Conservation (phyloP, 2,329 filamentous ascomycete species). For the Pestalotiopsis sp. region DNA sequence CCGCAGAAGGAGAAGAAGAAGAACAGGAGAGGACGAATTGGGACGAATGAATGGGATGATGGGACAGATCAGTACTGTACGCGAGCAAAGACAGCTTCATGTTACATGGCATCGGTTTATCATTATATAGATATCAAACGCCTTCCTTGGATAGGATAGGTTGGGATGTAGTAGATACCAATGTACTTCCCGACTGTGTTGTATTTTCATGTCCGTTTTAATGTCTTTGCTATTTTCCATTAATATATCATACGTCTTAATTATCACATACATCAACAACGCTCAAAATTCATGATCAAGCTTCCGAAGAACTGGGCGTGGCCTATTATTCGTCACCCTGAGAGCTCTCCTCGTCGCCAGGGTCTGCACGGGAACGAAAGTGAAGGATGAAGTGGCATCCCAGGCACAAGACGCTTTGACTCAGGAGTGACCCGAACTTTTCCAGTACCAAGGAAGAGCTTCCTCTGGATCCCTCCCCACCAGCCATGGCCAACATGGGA, state of each 20-base stretch:
- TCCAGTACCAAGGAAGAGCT: background rate
- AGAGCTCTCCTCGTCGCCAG: too few species aligned
- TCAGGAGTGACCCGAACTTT: background rate
- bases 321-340: too few species aligned
- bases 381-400: background rate
- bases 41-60: background rate
- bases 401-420: background rate
- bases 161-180: constrained; percentile 1
- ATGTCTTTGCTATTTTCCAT: background rate
- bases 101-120: constrained; percentile 1
- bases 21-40: background rate
- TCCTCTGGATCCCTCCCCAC: background rate
- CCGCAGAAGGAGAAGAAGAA: background rate
- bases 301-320: too few species aligned
- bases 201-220: background rate
- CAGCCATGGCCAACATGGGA: background rate
- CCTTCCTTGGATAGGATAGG: constrained; percentile 3
- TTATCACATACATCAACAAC: background rate
- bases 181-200: background rate
- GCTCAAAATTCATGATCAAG: too few species aligned
- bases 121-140: background rate
- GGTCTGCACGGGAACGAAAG: too few species aligned
- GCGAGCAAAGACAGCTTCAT: background rate
- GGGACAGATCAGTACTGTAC: background rate
- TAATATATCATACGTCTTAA: background rate